Base-by-base conservation (phyloP, 345 rosid genomes). In the Populus ilicifolia region DNA sequence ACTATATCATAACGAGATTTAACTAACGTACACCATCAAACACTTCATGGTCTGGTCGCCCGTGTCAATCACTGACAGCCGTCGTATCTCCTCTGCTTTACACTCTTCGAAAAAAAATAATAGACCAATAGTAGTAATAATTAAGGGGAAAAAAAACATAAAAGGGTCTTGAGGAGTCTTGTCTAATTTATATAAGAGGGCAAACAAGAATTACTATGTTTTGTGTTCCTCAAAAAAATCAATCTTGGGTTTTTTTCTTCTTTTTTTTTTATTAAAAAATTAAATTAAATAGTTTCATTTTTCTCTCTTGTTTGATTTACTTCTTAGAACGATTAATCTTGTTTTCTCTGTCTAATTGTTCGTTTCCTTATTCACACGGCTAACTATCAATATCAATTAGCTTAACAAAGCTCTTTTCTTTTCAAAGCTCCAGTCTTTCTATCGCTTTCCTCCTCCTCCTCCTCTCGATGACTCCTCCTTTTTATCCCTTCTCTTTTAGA, bases 231-330 rank as follows among this genome's bases (percentile, higher is more conserved):
- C 14, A 10, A 23, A 59, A 43, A 59, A n/a, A 59, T 17, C 44
- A 67, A 67, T 13, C n/a, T 35, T 30, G 20, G 36, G 43, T 64
- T 16, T 14, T 5, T 41, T 50, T 18, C 29, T 50, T 18, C n/a
- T n/a, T 13, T 48, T 38, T 23, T 46, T 23, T 50, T 70, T 1
- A 21, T 44, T 46, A 1, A 2, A 41, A 16, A 7, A 5, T 17
- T 4, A 25, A n/a, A 11, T 70, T 66, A 50, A 54, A 78, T 75
- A 81, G 77, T 65, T 54, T 66, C 84, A 0, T 70, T 74, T 74
- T 50, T 21, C 41, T 13, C 25, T 46, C 38, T 75, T 35, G 48
- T 54, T 74, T 48, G 74, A 70, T 82, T 27, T 78, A 12, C 76
- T 70, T 25, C 71, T 78, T 50, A 67, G 20, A 35, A 30, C 74